phyloP scores from a whole-genome alignment of 805 yeast species.

The Hanseniaspora guilliermondii region DNA sequence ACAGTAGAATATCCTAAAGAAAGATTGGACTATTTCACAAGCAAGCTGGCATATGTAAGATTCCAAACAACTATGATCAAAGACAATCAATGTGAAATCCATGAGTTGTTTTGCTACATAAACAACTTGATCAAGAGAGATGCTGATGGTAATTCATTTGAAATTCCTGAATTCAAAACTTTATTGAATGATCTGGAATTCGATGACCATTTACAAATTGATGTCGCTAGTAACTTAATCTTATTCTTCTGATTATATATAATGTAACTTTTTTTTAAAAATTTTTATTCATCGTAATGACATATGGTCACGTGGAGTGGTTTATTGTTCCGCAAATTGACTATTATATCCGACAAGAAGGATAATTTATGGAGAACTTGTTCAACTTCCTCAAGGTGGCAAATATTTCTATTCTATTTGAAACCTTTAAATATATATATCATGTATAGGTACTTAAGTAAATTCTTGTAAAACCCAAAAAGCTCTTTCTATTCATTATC shows the following conservation, averaged over 20 bases:
- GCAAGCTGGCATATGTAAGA: not conserved
- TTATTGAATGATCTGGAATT: not conserved
- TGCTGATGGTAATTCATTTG: not conserved
- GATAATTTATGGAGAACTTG: too few species aligned
- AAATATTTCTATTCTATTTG: too few species aligned
- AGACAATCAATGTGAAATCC: not conserved
- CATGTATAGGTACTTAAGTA: too few species aligned
- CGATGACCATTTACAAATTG: not conserved
- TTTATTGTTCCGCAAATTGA: too few species aligned
- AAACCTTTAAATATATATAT: too few species aligned
- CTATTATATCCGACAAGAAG: too few species aligned
- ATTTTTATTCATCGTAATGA: not conserved
- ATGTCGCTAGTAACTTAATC: not conserved
- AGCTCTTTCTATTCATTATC: too few species aligned
- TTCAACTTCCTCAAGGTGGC: too few species aligned
- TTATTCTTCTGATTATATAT: not conserved
- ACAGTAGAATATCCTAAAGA: slow-evolving; percentile 15
- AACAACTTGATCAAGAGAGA: not conserved
- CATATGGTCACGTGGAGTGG: too few species aligned
- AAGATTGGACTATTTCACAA: not conserved
- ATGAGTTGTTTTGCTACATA: not conserved
- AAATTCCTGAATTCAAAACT: not conserved
- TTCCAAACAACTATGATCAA: not conserved
- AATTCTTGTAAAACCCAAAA: too few species aligned
- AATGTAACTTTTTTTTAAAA: not conserved